Evolutionary conservation across 306 rosid species (phyloP).

Genomic region (Gynostemma pentaphyllum): DNA sequence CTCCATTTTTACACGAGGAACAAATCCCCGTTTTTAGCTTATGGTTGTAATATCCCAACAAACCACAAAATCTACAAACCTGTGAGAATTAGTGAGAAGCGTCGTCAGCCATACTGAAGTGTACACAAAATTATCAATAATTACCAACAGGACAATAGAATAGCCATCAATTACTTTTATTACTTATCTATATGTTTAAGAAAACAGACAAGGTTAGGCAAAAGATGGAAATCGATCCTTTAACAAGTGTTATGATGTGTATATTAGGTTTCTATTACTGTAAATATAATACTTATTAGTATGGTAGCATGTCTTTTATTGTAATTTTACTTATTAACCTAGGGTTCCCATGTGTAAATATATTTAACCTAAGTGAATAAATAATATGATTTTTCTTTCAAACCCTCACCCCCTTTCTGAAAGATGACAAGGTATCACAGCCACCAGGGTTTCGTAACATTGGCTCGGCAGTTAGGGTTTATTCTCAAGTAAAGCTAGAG

Average conservation of each 20-base stretch:
- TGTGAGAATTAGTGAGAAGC: slow-evolving; percentile 17
- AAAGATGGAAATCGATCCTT: not conserved
- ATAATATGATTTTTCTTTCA: too few relatives aligned
- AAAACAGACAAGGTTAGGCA: not conserved
- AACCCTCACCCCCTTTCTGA: too few relatives aligned
- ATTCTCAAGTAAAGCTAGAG: too few relatives aligned
- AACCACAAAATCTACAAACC: slow-evolving; percentile 76
- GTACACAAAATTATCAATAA: not conserved
- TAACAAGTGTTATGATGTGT: not conserved
- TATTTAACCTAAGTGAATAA: too few relatives aligned
- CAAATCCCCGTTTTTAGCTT: slow-evolving; percentile 67
- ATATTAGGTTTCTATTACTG: too few relatives aligned
- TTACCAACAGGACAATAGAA: not conserved
- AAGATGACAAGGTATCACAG: too few relatives aligned
- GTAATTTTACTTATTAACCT: too few relatives aligned
- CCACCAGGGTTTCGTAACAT: too few relatives aligned
- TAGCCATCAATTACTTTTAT: not conserved
- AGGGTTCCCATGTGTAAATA: too few relatives aligned
- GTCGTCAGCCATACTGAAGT: slow-evolving; percentile 6
- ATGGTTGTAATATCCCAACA: slow-evolving; percentile 80
- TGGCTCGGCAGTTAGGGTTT: too few relatives aligned
- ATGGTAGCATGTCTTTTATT: too few relatives aligned
- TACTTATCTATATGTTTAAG: not conserved
- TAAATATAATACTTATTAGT: too few relatives aligned
- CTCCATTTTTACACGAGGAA: slow-evolving; percentile 79